These are phyloP conservation scores for Euphrasia confusa DNA, from an alignment of 257 asterid species.

Conservation along the genomic window DNA sequence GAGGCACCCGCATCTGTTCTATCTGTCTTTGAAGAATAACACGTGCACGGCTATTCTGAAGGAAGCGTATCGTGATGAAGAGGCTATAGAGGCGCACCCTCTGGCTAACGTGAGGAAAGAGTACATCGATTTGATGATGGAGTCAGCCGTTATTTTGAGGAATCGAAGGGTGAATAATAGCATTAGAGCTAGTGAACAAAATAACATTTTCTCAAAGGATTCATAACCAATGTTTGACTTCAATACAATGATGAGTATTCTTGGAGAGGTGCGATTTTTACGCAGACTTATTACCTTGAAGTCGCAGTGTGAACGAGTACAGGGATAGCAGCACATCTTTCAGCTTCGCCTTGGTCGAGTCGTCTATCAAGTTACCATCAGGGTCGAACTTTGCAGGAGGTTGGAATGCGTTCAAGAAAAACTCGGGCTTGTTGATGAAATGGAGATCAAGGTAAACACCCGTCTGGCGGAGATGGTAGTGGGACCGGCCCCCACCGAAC, in stretches of 20 bases:
- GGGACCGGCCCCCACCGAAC: slow-evolving; percentile 77
- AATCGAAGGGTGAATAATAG: slow-evolving; percentile 35
- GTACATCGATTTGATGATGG: slow-evolving; percentile 65
- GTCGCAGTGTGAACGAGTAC: slow-evolving; percentile 50
- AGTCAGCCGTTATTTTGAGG: slow-evolving; percentile 49
- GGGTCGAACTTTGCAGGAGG: slow-evolving; percentile 64
- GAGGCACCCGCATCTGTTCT: slow-evolving; percentile 76
- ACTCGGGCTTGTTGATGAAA: slow-evolving; percentile 86
- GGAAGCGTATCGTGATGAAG: slow-evolving; percentile 61
- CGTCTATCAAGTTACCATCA: slow-evolving; percentile 66
- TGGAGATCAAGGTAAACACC: slow-evolving; percentile 82
- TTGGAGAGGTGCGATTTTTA: too few relatives aligned
- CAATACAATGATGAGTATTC: too few relatives aligned
- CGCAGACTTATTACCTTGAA: slow-evolving; percentile 38
- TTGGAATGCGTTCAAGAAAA: slow-evolving; percentile 52
- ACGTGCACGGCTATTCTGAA: slow-evolving; percentile 80
- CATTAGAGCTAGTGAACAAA: slow-evolving; percentile 21
- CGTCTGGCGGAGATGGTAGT: slow-evolving; percentile 80
- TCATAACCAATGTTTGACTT: too few relatives aligned
- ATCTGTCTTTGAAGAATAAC: slow-evolving; percentile 65
- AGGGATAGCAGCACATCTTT: slow-evolving; percentile 52
- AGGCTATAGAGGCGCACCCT: slow-evolving; percentile 60
- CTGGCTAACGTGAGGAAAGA: slow-evolving; percentile 66
- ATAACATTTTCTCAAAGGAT: slow-evolving; percentile 27
- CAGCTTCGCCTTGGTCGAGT: slow-evolving; percentile 41